A percentile compares a stretch with the other conserved stretches of the same genome.
These are phyloP conservation scores for Madurella fahalii DNA, from an alignment of 2,329 filamentous ascomycete species.

Conservation along the genomic window DNA sequence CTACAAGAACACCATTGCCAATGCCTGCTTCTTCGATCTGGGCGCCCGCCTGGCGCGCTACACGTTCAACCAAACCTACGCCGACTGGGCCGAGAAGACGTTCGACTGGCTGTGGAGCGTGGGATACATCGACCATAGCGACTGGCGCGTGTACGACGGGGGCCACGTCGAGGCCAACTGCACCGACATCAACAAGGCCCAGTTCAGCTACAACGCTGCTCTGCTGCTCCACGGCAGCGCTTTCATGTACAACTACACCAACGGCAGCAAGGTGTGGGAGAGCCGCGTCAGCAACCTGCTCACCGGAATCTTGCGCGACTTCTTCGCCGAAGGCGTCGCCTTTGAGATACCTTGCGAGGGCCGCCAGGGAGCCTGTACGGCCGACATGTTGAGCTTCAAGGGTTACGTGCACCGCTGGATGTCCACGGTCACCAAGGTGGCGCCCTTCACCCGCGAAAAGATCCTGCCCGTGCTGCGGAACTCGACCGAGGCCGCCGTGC, in stretches of 20 bases:
- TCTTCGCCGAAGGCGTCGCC: constrained; percentile 57
- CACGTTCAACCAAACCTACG: constrained; percentile 62
- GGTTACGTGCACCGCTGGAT: constrained; percentile 66
- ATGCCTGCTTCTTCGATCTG: constrained; percentile 56
- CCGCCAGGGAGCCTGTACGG: constrained; percentile 53
- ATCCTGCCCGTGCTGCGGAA: constrained; percentile 56
- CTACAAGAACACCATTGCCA: constrained; percentile 58
- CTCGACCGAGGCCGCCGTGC: constrained; percentile 57
- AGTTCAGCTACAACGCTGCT: constrained; percentile 65
- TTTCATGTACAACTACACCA: constrained; percentile 64
- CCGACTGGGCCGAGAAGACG: constrained; percentile 55
- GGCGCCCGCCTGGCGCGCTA: constrained; percentile 68
- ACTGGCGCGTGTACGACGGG: constrained; percentile 59
- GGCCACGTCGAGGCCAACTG: constrained; percentile 56
- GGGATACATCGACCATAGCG: constrained; percentile 55
- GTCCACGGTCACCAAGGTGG: constrained; percentile 56
- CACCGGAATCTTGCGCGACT: constrained; percentile 44
- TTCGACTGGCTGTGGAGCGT: constrained; percentile 58
- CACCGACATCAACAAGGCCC: constrained; percentile 55
- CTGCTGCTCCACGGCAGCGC: constrained; percentile 60
- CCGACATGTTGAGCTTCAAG: constrained; percentile 71
- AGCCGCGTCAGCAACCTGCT: constrained; percentile 53
- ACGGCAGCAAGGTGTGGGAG: constrained; percentile 51
- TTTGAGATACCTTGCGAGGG: constrained; percentile 65
- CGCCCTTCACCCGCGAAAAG: constrained; percentile 50